phyloP scores from a whole-genome alignment of 257 asterid species.

The Mitragyna speciosa region DNA sequence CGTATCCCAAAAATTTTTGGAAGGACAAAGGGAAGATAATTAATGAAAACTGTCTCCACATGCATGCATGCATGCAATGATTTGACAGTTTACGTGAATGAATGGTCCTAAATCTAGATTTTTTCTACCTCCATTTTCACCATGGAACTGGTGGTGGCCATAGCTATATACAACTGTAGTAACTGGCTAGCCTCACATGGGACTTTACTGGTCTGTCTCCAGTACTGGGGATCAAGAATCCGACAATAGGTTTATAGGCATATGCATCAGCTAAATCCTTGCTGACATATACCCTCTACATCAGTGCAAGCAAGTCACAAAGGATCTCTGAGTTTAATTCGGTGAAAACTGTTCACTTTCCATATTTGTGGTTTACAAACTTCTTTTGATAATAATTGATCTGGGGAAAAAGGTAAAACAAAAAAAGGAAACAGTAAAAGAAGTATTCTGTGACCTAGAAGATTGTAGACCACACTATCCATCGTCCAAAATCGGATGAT shows the following conservation, averaged over 20 bases:
- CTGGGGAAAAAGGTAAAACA: neutral
- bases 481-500: neutral
- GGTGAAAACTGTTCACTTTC: slow-evolving; percentile 2
- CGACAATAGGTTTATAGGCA: neutral
- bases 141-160: neutral
- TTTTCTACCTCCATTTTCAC: neutral
- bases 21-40: neutral
- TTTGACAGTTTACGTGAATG: slow-evolving; percentile 6
- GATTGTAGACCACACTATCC: neutral
- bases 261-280: neutral
- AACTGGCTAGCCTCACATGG: slow-evolving; percentile 2
- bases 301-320: neutral
- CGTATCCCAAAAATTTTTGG: neutral
- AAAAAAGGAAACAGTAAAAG: neutral
- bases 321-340: neutral
- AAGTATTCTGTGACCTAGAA: neutral
- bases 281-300: neutral
- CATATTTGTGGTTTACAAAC: neutral
- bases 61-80: slow-evolving; percentile 1
- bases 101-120: neutral
- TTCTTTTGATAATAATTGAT: neutral
- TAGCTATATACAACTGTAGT: neutral
- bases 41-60: neutral
- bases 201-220: neutral
- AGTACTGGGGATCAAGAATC: neutral